phyloP scores from a whole-genome alignment of 2,329 filamentous ascomycete genomes.

The Ceratocystis destructans region DNA sequence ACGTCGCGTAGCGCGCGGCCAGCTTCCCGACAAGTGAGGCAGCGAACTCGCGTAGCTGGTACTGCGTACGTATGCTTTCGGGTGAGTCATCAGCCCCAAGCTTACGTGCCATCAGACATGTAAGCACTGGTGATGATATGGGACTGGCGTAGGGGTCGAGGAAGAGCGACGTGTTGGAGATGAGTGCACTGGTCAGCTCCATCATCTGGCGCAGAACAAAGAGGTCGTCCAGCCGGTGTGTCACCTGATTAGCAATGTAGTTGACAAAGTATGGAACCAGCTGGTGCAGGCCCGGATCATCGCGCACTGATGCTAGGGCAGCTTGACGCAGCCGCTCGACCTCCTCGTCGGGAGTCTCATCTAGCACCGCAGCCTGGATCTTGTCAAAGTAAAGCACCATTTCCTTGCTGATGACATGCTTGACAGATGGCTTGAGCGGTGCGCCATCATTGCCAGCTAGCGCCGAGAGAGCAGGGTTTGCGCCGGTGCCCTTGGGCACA shows the following conservation, averaged over 20 bases:
- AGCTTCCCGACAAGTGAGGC: constrained; percentile 70
- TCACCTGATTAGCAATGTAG: constrained; percentile 91
- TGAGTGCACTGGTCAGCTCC: constrained; percentile 71
- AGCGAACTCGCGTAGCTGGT: constrained; percentile 69
- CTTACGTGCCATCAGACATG: constrained; percentile 68
- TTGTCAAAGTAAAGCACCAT: constrained; percentile 95
- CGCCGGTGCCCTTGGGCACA: constrained; percentile 76
- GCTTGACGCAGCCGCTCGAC: constrained; percentile 60
- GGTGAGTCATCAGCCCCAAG: constrained; percentile 48
- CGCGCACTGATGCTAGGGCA: constrained; percentile 69
- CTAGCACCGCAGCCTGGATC: constrained; percentile 74
- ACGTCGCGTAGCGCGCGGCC: constrained; percentile 64
- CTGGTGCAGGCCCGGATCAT: constrained; percentile 88
- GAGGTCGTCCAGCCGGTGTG: constrained; percentile 78
- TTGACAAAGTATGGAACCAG: constrained; percentile 93
- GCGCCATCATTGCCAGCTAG: constrained; percentile 37
- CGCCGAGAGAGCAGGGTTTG: constrained; percentile 64
- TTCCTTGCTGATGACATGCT: constrained; percentile 92
- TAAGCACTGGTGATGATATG: constrained; percentile 76
- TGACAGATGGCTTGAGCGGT: constrained; percentile 76
- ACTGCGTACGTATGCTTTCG: constrained; percentile 48
- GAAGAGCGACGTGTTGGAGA: constrained; percentile 71
- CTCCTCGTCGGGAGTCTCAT: constrained; percentile 73
- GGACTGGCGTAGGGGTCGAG: constrained; percentile 46
- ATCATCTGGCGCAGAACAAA: constrained; percentile 87